These are phyloP conservation scores for Hypoxylon rubiginosum DNA, from an alignment of 2,329 filamentous ascomycete species.

Conservation along the genomic window DNA sequence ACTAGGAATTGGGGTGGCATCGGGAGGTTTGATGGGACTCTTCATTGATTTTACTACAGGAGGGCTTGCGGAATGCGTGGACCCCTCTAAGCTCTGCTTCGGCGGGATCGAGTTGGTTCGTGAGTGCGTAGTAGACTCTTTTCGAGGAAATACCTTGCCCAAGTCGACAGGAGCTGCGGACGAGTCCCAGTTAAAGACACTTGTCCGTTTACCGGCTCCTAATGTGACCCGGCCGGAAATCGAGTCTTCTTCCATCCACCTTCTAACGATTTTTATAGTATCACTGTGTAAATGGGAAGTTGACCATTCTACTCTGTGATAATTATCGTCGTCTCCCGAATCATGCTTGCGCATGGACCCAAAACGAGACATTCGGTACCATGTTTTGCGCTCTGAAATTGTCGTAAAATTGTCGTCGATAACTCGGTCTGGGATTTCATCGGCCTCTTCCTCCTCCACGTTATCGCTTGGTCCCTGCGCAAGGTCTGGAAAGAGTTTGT, in stretches of 20 bases:
- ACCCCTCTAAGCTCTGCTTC: conserved; percentile 17
- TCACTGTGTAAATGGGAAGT: conserved; percentile 67
- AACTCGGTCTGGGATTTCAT: conserved; percentile 60
- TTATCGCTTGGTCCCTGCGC: conserved; percentile 17
- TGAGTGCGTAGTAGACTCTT: conserved; percentile 45
- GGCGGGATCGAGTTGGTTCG: conserved; percentile 47
- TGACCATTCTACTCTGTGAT: conserved; percentile 70
- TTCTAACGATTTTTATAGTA: conserved; percentile 69
- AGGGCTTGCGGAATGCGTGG: conserved; percentile 13
- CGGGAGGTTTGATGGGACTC: conserved; percentile 35
- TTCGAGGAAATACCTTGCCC: conserved; percentile 59
- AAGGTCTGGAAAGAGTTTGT: conserved; percentile 53
- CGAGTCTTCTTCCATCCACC: conserved; percentile 76
- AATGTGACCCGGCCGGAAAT: conserved; percentile 65
- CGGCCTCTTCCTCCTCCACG: conserved; percentile 27
- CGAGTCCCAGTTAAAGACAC: conserved; percentile 73
- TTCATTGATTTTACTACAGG: conserved; percentile 38
- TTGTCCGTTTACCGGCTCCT: conserved; percentile 60
- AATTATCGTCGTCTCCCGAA: conserved; percentile 70
- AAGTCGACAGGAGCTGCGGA: conserved; percentile 65
- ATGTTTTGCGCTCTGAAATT: conserved; percentile 71
- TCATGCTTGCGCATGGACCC: conserved; percentile 71
- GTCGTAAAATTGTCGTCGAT: conserved; percentile 67
- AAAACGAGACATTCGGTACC: conserved; percentile 74
- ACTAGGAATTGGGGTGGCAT: conserved; percentile 21